These are phyloP conservation scores for Russula vinacea DNA, from an alignment of 768 basidiomycete genomes.

Conservation along the genomic window DNA sequence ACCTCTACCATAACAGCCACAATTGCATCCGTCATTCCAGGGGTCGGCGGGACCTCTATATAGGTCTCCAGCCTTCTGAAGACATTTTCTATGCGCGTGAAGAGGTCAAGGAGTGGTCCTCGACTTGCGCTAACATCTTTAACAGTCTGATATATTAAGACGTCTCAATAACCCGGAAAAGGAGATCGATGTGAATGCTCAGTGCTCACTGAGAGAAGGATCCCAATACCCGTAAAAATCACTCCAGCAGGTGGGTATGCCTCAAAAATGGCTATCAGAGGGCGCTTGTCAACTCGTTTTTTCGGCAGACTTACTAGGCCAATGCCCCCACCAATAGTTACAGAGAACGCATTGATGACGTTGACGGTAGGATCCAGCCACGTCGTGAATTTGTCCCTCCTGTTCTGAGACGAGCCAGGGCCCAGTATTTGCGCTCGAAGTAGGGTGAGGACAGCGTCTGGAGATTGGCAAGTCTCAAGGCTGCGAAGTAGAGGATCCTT, in stretches of 20 bases:
- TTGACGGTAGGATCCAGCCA: neutral
- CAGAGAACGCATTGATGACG: neutral
- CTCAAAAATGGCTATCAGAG: neutral
- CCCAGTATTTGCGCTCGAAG: neutral
- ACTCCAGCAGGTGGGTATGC: neutral
- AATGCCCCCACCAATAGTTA: neutral
- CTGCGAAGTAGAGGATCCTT: neutral
- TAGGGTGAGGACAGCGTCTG: neutral
- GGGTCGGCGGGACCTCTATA: neutral
- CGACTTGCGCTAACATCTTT: neutral
- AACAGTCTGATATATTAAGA: neutral
- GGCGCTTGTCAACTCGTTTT: no score
- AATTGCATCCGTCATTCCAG: neutral
- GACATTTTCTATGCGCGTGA: neutral
- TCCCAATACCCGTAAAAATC: neutral
- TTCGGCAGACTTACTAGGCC: neutral
- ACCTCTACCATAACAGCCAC: neutral
- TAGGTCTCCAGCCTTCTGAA: neutral
- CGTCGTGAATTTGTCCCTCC: neutral
- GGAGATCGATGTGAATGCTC: neutral
- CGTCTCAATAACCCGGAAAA: neutral
- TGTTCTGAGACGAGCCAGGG: neutral
- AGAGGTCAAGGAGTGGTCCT: neutral
- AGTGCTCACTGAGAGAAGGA: neutral
- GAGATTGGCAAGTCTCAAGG: neutral